phyloP scores from a whole-genome alignment of 495 filamentous ascomycete genomes.

The Wilcoxina mikolae region DNA sequence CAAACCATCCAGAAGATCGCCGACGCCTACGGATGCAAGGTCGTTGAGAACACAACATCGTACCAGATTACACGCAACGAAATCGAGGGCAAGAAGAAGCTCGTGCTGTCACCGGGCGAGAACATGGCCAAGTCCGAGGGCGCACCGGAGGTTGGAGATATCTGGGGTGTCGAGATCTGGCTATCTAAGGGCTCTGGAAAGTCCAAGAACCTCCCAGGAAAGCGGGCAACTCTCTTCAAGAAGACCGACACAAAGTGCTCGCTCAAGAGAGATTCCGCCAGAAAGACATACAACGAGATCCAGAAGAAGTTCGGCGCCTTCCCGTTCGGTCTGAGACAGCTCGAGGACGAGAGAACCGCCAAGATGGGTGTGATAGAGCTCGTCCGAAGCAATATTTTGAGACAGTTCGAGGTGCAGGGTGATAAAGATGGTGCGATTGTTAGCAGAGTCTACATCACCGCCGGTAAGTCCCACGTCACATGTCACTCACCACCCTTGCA shows the following conservation, averaged over 20 bases:
- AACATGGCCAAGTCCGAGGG: conserved; percentile 77
- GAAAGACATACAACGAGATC: conserved; percentile 78
- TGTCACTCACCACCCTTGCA: conserved; percentile 6
- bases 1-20: conserved; percentile 79
- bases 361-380: conserved; percentile 95
- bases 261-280: conserved; percentile 81
- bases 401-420: conserved; percentile 88
- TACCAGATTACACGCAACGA: conserved; percentile 94
- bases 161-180: conserved; percentile 95
- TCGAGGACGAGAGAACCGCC: conserved; percentile 89
- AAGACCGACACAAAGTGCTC: conserved; percentile 79
- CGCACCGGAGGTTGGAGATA: conserved; percentile 76
- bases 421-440: conserved; percentile 77
- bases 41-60: conserved; percentile 94
- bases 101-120: conserved; percentile 77
- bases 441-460: conserved; percentile 70
- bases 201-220: conserved; percentile 65
- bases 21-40: conserved; percentile 74
- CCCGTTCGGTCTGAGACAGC: conserved; percentile 92
- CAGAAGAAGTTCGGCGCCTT: conserved; percentile 94
- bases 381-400: conserved; percentile 73
- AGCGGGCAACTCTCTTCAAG: conserved; percentile 80
- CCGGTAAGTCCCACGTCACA: conserved; percentile 49
- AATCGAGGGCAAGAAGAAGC: conserved; percentile 97
- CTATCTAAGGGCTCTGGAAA: conserved; percentile 84